These are phyloP conservation scores for Fusarium longipes DNA, from an alignment of 2,329 filamentous ascomycete genomes.

Conservation along the genomic window DNA sequence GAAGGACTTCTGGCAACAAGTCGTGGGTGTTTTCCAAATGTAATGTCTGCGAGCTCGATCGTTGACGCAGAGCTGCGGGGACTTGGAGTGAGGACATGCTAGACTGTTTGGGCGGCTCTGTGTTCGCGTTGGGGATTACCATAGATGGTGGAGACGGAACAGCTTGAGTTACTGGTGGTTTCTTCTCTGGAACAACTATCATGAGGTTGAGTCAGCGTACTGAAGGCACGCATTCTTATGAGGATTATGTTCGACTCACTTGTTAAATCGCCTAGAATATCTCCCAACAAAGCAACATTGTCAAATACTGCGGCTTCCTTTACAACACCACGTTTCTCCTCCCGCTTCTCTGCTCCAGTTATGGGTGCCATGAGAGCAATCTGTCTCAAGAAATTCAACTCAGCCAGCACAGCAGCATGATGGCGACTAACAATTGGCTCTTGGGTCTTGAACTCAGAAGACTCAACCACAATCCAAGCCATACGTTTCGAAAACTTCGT, in stretches of 20 bases:
- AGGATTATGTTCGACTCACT: not conserved
- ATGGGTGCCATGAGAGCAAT: constrained; percentile 32
- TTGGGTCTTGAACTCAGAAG: constrained; percentile 42
- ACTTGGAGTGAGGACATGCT: not conserved
- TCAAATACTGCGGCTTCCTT: constrained; percentile 20
- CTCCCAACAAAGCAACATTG: constrained; percentile 36
- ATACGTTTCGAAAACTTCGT: constrained; percentile 37
- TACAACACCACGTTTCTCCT: not conserved
- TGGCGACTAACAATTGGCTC: constrained; percentile 46
- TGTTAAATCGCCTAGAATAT: constrained; percentile 22
- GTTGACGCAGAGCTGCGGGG: not conserved
- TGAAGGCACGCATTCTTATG: not conserved
- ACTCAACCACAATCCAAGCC: constrained; percentile 44
- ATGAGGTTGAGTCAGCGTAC: not conserved
- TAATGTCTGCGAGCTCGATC: constrained; percentile 4
- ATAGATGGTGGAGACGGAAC: not conserved
- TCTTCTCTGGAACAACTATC: not conserved
- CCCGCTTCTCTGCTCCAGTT: not conserved
- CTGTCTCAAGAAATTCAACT: constrained; percentile 46
- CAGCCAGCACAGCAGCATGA: constrained; percentile 46
- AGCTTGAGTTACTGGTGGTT: not conserved
- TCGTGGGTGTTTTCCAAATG: not conserved
- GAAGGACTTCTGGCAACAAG: constrained; percentile 24
- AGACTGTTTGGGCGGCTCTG: not conserved
- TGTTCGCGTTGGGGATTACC: not conserved